Percentiles rank a stretch among this genome's conserved stretches.
Conservation (phyloP, 2,329 filamentous ascomycete genomes). For the Phymatotrichopsis omnivora region DNA sequence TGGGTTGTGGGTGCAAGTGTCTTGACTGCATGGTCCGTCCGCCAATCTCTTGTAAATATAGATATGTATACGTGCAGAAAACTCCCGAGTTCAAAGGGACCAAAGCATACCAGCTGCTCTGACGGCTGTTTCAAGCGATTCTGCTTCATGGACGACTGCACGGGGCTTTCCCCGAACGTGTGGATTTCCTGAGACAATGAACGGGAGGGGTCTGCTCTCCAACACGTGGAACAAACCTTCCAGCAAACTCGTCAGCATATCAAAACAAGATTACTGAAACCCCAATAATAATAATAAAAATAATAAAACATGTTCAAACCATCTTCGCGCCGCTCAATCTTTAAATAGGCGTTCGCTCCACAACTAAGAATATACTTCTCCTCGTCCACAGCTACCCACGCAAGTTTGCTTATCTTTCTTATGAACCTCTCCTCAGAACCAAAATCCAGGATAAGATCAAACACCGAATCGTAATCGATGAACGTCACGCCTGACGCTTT, state of each 20-base stretch:
- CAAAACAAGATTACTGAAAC: too few species aligned
- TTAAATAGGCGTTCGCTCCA: slow-evolving; percentile 38
- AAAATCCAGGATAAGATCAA: slow-evolving; percentile 80
- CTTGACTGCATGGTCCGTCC: too few species aligned
- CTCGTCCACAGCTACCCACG: slow-evolving; percentile 64
- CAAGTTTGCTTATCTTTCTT: slow-evolving; percentile 58
- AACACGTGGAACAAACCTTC: slow-evolving; percentile 32
- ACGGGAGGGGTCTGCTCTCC: slow-evolving; percentile 34
- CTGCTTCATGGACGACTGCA: slow-evolving; percentile 50
- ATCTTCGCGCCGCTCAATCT: slow-evolving; percentile 41
- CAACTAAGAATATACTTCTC: slow-evolving; percentile 11
- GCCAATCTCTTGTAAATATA: too few species aligned
- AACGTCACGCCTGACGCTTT: slow-evolving; percentile 52
- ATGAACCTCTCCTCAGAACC: slow-evolving; percentile 70
- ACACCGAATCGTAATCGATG: slow-evolving; percentile 84
- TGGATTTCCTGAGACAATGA: background rate
- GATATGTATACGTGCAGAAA: background rate
- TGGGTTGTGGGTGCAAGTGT: too few species aligned
- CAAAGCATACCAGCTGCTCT: slow-evolving; percentile 48
- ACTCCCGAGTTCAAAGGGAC: background rate
- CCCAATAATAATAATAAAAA: too few species aligned
- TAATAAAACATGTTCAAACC: slow-evolving; percentile 17
- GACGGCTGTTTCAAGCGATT: slow-evolving; percentile 63
- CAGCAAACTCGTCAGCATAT: too few species aligned
- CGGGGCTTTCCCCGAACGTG: slow-evolving; percentile 43